Evolutionary conservation across 176 grass and related monocot species (phyloP), one percentile per base, ranked within the genome.

Genomic region (Phyllostachys edulis): DNA sequence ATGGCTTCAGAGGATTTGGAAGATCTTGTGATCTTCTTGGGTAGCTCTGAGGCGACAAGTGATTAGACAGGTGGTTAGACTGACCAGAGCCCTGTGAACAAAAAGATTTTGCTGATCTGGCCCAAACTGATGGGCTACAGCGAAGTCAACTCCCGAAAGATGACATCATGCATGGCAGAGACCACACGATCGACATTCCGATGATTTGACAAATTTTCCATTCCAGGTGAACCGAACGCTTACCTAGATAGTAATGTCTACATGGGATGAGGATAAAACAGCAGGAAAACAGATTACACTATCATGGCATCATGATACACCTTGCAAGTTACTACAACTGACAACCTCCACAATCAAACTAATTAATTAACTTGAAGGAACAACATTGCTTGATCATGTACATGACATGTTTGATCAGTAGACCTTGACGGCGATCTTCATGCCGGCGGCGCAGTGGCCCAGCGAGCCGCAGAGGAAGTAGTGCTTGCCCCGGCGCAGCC

Each of bases 381-480:
- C 51, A 54, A 50, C 47, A 5, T 29, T 34, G 2, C 32, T 34
- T 2, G 32, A 34, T 34, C 32, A 34, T 34, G 32, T 34, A 34
- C 32, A 34, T 9, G 64, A 18, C 9, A 39, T 67, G 26, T 1
- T 15, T 0, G 6, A 29, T 67, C 36, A 68, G 66, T 67, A 36
- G 6, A 61, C 88, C 26, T 50, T 86, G 83, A 90, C 17, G 64
- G 56, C 45, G 20, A 90, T 66, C 83, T 82, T 90, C 88, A 90
- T 90, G 71, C 79, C 79, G 64, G 46, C 49, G 24, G 17, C 27
- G 83, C 88, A 90, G 88, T 90, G 88, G 0, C 65, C 72, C 4
- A 83, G 83, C 88, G 2, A 2, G 56, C 65, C 83, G 83, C 88
- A 90, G 88, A 90, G 72, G 78, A 90, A 90, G 88, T 90, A 90